These are phyloP conservation scores for Coprinopsis marcescibilis DNA, from an alignment of 768 basidiomycete species.

Conservation along the genomic window DNA sequence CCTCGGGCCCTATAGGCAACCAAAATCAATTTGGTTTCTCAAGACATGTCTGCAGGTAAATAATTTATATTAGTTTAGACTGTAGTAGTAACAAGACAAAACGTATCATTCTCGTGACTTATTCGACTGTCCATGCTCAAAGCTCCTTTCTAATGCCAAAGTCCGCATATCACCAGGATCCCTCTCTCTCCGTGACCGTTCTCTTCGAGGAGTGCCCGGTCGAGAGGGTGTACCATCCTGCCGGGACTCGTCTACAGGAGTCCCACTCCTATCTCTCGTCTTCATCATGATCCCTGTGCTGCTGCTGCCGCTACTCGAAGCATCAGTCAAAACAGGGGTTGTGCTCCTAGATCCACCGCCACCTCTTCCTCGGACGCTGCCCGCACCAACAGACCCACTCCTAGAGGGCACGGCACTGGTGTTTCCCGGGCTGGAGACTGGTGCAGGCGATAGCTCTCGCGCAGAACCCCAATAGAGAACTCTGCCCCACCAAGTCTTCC, in stretches of 20 bases:
- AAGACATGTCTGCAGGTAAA: no score
- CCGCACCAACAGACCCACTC: slow-evolving; percentile 15
- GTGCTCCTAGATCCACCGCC: slow-evolving; percentile 27
- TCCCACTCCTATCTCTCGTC: no score
- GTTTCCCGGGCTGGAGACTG: slow-evolving; percentile 2
- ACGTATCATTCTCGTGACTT: no score
- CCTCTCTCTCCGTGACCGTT: slow-evolving; percentile 10
- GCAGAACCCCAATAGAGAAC: slow-evolving; percentile 20
- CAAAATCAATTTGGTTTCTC: no score
- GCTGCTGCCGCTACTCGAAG: no score
- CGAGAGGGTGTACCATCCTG: slow-evolving; percentile 8
- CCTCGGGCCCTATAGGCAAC: no score
- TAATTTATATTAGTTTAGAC: no score
- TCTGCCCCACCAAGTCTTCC: slow-evolving; percentile 27
- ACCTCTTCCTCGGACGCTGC: slow-evolving; percentile 21
- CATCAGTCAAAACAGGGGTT: slow-evolving; percentile 26
- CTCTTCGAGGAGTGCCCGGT: slow-evolving; percentile 6
- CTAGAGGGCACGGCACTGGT: slow-evolving; percentile 16
- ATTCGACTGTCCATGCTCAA: no score
- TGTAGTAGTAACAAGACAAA: no score
- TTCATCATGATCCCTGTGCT: slow-evolving; percentile 27
- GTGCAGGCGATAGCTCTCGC: slow-evolving; percentile 14
- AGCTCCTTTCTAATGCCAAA: slow-evolving; percentile 18
- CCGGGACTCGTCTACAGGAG: slow-evolving; percentile 9
- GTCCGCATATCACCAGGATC: slow-evolving; percentile 20